Evolutionary conservation across 805 yeast species (phyloP).

Genomic region (Schizosaccharomyces cryophilus): DNA sequence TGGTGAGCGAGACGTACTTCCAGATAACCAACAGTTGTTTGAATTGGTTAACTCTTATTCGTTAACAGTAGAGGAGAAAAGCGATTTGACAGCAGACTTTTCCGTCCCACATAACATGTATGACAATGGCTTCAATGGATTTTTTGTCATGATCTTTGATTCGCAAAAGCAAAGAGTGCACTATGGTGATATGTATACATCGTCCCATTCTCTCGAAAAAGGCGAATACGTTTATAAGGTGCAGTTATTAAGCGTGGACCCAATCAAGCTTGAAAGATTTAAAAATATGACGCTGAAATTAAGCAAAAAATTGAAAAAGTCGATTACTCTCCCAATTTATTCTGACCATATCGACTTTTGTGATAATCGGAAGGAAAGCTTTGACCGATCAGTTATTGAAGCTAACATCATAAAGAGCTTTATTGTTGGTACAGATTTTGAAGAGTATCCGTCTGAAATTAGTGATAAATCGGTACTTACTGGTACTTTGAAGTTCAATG

Average conservation of each 20-base stretch:
- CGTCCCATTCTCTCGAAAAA: not conserved
- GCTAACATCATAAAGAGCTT: not conserved
- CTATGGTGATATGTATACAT: conserved; percentile 1
- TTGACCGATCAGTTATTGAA: not conserved
- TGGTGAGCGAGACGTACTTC: not conserved
- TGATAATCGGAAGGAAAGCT: not conserved
- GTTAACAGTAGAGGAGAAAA: not conserved
- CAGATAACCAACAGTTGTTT: not conserved
- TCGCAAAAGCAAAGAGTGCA: not conserved
- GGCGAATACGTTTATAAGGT: not conserved
- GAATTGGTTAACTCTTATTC: not conserved
- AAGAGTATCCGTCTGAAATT: not conserved
- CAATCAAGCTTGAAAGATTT: not conserved
- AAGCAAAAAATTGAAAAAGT: not conserved
- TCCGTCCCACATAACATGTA: conserved; percentile 1
- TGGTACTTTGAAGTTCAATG: not conserved
- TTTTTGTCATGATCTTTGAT: not conserved
- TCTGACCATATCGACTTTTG: conserved; percentile 1
- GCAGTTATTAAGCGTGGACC: not conserved
- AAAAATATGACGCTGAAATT: not conserved
- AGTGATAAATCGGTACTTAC: not conserved
- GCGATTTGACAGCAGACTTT: not conserved
- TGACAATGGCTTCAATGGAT: conserved; percentile 1
- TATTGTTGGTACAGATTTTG: not conserved
- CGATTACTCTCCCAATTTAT: not conserved